Evolutionary conservation across 1,284 basidiomycete species (phyloP), one percentile per base, ranked within the genome.

Genomic region (Malassezia furfur): DNA sequence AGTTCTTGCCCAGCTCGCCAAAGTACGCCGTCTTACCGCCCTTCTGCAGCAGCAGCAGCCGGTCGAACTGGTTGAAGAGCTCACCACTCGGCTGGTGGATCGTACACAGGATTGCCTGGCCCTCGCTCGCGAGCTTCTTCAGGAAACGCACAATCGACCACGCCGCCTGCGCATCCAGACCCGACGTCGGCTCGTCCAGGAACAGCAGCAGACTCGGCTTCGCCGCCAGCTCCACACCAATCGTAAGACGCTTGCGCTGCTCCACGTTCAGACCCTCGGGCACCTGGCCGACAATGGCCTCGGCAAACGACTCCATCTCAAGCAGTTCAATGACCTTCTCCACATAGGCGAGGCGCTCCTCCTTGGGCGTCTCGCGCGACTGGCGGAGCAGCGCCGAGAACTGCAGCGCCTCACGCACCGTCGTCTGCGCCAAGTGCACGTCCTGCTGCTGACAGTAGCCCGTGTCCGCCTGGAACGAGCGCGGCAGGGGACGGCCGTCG

Each of bases 1-100:
- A 79, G 60, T 82, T 79, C 19, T 77, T 59, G 3, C 87, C 87
- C 15, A 87, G 75, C 53, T 87, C 82, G 21, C 86, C 87, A 63
- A 87, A 87, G 60, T 62, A 68, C 21, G 59, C 63, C n/a, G 62
- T 63, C 52, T 66, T 60, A 14, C 66, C 63, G 12, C 67, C 67
- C 47, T 64, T 64, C 46, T 70, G 59, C 30, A 70, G 58, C 17
- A 70, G 55, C 7, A 68, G 52, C 21, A 70, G 54, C 1, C 68
- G 57, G 45, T 70, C 67, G 19, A 69, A 66, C 38, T 61, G 59
- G 54, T 63, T 60, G 48, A 69, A 67, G 14, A 69, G 54, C 56
- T 64, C 64, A 31, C 64, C 64, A 19, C 68, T 72, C 1, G 75
- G 76, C 58, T 76, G 76, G 52, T 77, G 76, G 41, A 76, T 69